Percentiles rank a stretch among this genome's conserved stretches.
phyloP scores from a whole-genome alignment of 2,329 filamentous ascomycete species.

The Botryotinia calthae region DNA sequence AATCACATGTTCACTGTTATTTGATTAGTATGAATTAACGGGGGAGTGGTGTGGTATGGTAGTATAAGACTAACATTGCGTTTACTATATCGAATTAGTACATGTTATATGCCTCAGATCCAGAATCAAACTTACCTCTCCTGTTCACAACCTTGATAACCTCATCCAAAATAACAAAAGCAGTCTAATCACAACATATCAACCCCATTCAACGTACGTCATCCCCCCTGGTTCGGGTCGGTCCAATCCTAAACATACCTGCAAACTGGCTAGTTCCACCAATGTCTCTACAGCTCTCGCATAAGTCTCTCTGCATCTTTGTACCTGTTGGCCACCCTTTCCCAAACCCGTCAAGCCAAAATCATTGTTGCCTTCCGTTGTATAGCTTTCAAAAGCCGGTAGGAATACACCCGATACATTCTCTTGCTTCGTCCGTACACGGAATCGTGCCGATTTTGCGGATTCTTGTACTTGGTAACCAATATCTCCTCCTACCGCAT shows the following conservation, averaged over 20 bases:
- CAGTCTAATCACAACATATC: constrained; percentile 56
- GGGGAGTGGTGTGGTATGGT: not conserved
- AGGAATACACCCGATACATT: constrained; percentile 97
- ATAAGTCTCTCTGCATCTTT: constrained; percentile 93
- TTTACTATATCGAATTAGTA: constrained; percentile 60
- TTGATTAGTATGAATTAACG: constrained; percentile 24
- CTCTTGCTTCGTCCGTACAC: constrained; percentile 92
- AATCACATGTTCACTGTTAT: constrained; percentile 77
- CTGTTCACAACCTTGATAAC: constrained; percentile 99
- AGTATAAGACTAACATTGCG: constrained; percentile 66
- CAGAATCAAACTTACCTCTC: constrained; percentile 60
- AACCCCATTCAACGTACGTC: not conserved
- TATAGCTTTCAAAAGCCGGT: constrained; percentile 88
- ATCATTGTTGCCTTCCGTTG: constrained; percentile 86
- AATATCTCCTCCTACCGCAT: constrained; percentile 93
- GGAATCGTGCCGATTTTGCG: constrained; percentile 87
- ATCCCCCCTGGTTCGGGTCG: not conserved
- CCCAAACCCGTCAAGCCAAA: constrained; percentile 94
- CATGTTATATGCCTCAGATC: constrained; percentile 26
- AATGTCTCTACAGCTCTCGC: constrained; percentile 92
- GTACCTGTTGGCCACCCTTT: constrained; percentile 96
- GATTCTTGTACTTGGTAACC: constrained; percentile 97
- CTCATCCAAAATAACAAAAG: constrained; percentile 96
- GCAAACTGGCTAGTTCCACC: constrained; percentile 89
- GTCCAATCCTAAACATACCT: constrained; percentile 47